Percentiles rank a stretch among this genome's conserved stretches.
Evolutionary conservation across 1,284 basidiomycete genomes (phyloP).

Genomic region (Jaminaea rosea): DNA sequence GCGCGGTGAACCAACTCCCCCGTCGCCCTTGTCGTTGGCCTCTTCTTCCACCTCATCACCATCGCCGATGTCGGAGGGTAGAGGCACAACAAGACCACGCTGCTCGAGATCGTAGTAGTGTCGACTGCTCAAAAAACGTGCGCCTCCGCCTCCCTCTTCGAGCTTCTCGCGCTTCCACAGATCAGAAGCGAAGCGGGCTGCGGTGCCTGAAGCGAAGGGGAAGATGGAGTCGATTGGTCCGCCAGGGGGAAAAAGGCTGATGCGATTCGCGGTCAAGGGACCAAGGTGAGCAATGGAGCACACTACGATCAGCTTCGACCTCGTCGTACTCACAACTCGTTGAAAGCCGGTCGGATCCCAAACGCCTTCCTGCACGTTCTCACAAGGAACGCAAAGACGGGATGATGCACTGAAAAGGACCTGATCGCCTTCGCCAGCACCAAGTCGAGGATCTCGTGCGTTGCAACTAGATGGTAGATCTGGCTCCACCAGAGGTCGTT

Average conservation of each 20-base stretch:
- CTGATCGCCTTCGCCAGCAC: background rate
- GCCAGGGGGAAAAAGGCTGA: too few relatives aligned
- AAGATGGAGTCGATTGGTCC: background rate
- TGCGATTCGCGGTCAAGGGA: too few relatives aligned
- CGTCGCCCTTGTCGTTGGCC: background rate
- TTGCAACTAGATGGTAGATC: background rate
- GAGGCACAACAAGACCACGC: too few relatives aligned
- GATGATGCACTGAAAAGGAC: background rate
- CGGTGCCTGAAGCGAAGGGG: too few relatives aligned
- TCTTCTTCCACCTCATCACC: background rate
- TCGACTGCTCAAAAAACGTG: too few relatives aligned
- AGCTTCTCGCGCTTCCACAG: too few relatives aligned
- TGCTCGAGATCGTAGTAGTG: too few relatives aligned
- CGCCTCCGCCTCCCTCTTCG: background rate
- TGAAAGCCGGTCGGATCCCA: too few relatives aligned
- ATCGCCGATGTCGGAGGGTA: too few relatives aligned
- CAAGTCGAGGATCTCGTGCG: background rate
- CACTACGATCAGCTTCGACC: background rate
- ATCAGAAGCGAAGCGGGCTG: too few relatives aligned
- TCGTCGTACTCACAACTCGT: too few relatives aligned
- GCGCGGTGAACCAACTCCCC: background rate
- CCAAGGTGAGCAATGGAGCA: too few relatives aligned
- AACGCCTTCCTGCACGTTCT: background rate
- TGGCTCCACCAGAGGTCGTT: background rate
- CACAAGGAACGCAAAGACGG: background rate